A percentile compares a stretch with the other conserved stretches of the same genome.
These are phyloP conservation scores for Scopulariopsis brevicaulis DNA, from an alignment of 2,329 filamentous ascomycete species.

Conservation along the genomic window DNA sequence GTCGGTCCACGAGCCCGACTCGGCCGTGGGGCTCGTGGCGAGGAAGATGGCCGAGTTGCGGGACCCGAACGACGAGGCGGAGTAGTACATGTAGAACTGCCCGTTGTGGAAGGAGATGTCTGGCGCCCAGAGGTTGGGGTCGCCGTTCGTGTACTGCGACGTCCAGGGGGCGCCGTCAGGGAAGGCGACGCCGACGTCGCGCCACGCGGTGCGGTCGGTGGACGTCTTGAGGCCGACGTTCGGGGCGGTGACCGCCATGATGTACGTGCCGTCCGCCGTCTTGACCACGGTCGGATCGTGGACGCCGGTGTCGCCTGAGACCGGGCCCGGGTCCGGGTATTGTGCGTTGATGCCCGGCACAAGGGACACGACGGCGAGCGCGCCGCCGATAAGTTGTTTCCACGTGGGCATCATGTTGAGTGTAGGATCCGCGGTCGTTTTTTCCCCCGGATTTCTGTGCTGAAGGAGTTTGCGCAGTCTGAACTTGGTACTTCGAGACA, in stretches of 20 bases:
- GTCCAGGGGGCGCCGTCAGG: conserved; percentile 19
- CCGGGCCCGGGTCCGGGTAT: conserved; percentile 12
- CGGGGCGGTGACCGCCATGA: conserved; percentile 15
- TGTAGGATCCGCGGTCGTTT: not conserved
- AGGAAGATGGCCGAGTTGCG: conserved; percentile 18
- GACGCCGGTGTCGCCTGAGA: conserved; percentile 14
- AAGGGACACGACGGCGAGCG: conserved; percentile 9
- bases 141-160: conserved; percentile 15
- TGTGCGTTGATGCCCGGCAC: conserved; percentile 1
- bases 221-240: conserved; percentile 19
- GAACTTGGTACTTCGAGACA: not conserved
- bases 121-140: conserved; percentile 33
- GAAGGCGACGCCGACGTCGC: conserved; percentile 16
- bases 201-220: conserved; percentile 17
- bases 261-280: conserved; percentile 14
- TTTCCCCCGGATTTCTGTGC: too few species aligned
- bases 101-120: conserved; percentile 31
- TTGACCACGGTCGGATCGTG: conserved; percentile 19
- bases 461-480: not conserved
- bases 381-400: conserved; percentile 8
- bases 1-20: conserved; percentile 17
- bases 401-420: not conserved
- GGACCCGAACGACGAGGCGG: conserved; percentile 16
- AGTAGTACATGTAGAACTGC: conserved; percentile 20
- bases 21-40: conserved; percentile 16